phyloP scores from a whole-genome alignment of 202 grass and related monocot species.

The Carex sylvatica region DNA sequence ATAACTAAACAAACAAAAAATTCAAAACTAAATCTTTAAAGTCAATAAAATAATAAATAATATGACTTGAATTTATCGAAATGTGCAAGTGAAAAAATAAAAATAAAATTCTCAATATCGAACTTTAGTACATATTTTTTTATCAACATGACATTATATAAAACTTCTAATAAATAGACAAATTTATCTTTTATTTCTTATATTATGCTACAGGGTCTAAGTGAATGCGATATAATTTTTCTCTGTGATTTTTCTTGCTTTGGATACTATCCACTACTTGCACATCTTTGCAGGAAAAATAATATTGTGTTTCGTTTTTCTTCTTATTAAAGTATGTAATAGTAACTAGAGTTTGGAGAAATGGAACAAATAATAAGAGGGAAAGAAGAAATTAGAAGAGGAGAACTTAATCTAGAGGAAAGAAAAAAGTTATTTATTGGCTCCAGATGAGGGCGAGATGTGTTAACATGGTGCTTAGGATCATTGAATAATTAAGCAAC shows the following conservation, averaged over 20 bases:
- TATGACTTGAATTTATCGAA: too few relatives aligned
- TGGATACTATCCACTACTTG: neutral
- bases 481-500: neutral
- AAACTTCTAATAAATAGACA: too few relatives aligned
- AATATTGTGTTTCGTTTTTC: neutral
- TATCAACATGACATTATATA: too few relatives aligned
- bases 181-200: too few relatives aligned
- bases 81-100: too few relatives aligned
- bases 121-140: too few relatives aligned
- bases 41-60: too few relatives aligned
- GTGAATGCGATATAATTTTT: neutral
- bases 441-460: neutral
- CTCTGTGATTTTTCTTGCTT: neutral
- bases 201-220: too few relatives aligned
- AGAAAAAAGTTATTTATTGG: neutral
- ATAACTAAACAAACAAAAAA: too few relatives aligned
- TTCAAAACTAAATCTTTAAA: too few relatives aligned
- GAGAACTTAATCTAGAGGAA: neutral
- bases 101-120: too few relatives aligned
- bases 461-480: conserved; percentile 10
- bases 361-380: neutral
- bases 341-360: neutral
- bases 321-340: neutral
- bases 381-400: neutral
- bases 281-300: neutral